Base-by-base conservation (phyloP, 1,284 basidiomycete genomes). In the Cronartium quercuum region DNA sequence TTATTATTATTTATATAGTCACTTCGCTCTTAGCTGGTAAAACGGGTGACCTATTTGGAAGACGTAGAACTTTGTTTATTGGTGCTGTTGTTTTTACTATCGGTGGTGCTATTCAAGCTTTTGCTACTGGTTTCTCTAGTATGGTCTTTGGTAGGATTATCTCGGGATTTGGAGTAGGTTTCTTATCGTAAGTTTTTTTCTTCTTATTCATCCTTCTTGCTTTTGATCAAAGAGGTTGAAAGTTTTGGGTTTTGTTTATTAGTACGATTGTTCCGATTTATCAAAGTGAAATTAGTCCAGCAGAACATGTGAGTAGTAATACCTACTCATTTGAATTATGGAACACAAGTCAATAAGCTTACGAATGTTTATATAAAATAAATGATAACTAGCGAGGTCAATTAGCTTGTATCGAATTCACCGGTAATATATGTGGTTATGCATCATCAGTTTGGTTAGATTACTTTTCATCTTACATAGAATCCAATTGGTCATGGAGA, bases 261-360 rank as follows among this genome's bases (percentile, higher is more conserved):
- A 92, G 92, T 68, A 97, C 94, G 76, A 93, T 97, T 77, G 95
- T 98, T 29, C 95, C 95, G 6, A 96, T 97, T 76, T 98, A 97
- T 82, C 95, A 97, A 83, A 91, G 90, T 78, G 95, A 98, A 84
- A 92, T 98, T 66, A 95, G 92, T 1, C 94, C 94, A 15, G 91
- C 95, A 2, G 87, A 92, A 80, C 92, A 96, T 84, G 91, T 91
- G 81, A 71, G 90, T 83, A 34, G 1, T 13, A 18, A 18, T 29
- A 29, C 29, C 29, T 29, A 29, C 29, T 29, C 29, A 29, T 29
- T 29, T 29, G 29, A 2, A 29, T 29, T 29, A 29, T 29, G 29
- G 29, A 29, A 29, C 29, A 29, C 29, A 29, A 29, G 29, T 29
- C 29, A 29, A 2, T 29, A 29, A 29, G 29, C 29, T 29, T 29